phyloP scores from a whole-genome alignment of 2,329 filamentous ascomycete species.

The Magnaporthales sp. region DNA sequence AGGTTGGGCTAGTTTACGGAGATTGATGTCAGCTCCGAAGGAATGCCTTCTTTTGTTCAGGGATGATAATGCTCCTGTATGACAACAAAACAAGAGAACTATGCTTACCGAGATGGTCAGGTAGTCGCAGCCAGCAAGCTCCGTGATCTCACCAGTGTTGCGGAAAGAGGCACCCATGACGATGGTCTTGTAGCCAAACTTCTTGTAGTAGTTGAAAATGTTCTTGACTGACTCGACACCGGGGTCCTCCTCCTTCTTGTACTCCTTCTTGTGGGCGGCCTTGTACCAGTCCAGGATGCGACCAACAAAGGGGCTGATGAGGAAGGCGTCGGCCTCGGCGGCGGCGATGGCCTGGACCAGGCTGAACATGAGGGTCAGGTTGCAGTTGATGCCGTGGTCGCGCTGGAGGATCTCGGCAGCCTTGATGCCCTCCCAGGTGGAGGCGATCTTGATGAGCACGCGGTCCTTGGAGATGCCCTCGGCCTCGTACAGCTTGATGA shows the following conservation, averaged over 20 bases:
- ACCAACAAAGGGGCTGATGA: constrained; percentile 98
- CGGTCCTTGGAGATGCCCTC: constrained; percentile 89
- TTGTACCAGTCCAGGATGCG: constrained; percentile 99
- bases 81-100: constrained; percentile 13
- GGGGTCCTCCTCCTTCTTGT: constrained; percentile 81
- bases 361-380: constrained; percentile 74
- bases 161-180: constrained; percentile 99
- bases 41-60: neutral
- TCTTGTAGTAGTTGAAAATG: constrained; percentile 99
- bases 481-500: constrained; percentile 97
- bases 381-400: constrained; percentile 92
- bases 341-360: constrained; percentile 86
- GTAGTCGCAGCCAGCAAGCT: constrained; percentile 97
- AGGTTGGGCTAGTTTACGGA: constrained; percentile 61
- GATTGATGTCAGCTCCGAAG: constrained; percentile 7
- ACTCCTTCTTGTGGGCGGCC: constrained; percentile 89
- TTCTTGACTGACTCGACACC: constrained; percentile 87
- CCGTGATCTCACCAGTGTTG: constrained; percentile 91
- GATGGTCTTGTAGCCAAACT: constrained; percentile 97
- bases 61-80: neutral
- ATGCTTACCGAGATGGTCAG: constrained; percentile 81
- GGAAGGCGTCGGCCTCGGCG: constrained; percentile 90
- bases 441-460: constrained; percentile 96
- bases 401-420: constrained; percentile 93
- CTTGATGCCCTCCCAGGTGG: constrained; percentile 99